Evolutionary conservation across 306 rosid species (phyloP).

Genomic region (Benincasa hispida): DNA sequence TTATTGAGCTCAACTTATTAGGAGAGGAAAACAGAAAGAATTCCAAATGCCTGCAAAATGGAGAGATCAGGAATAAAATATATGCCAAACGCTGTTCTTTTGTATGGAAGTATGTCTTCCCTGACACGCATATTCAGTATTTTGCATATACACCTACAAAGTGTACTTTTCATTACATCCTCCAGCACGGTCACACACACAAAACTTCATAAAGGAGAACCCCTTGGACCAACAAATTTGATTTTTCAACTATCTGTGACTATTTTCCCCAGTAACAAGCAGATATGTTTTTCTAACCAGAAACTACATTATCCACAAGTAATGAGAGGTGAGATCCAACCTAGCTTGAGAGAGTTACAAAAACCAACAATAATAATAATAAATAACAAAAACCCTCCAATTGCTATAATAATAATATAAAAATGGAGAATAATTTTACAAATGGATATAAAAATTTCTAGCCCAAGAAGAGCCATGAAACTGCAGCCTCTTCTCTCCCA

Average conservation of each 20-base stretch:
- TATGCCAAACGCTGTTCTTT: neutral
- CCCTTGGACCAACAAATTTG: neutral
- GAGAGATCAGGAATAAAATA: neutral
- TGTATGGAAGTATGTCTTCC: neutral
- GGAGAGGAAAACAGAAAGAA: neutral
- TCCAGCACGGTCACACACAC: neutral
- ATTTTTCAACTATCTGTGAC: neutral
- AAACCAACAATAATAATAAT: no score
- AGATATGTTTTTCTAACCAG: neutral
- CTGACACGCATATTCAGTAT: neutral
- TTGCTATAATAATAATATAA: neutral
- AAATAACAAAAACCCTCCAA: neutral
- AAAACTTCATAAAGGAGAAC: neutral
- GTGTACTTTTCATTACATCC: neutral
- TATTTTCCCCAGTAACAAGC: neutral
- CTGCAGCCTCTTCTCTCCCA: neutral
- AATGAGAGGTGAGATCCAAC: neutral
- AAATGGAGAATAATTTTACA: no score
- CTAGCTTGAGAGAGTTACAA: neutral
- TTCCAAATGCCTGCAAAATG: neutral
- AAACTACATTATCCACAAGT: neutral
- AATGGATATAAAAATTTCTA: no score
- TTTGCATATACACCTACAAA: neutral
- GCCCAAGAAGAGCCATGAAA: no score
- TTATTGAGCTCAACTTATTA: neutral